Conservation (phyloP, 2,329 filamentous ascomycete genomes). For the Colletotrichum brevisporum region DNA sequence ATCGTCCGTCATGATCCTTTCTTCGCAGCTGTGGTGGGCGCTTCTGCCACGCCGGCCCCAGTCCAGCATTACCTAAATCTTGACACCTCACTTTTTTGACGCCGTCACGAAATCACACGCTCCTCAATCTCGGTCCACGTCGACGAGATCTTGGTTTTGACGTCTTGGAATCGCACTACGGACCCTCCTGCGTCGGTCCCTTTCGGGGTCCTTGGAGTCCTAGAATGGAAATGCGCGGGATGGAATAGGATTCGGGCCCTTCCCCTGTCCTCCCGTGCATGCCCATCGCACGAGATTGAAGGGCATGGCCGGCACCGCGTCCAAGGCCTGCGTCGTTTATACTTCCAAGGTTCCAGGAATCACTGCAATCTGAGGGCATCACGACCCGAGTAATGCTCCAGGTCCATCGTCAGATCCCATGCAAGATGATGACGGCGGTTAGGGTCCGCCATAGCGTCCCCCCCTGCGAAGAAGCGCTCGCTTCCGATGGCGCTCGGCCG, state of each 20-base stretch:
- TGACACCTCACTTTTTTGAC: slow-evolving; percentile 24
- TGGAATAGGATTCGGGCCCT: too few relatives aligned
- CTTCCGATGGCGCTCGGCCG: slow-evolving; percentile 17
- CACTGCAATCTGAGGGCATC: neutral
- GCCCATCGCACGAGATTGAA: slow-evolving; percentile 23
- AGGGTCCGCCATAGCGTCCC: neutral
- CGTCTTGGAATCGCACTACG: slow-evolving; percentile 6
- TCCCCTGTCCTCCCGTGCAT: neutral
- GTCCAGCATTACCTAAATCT: slow-evolving; percentile 21
- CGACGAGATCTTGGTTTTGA: slow-evolving; percentile 17
- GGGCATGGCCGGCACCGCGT: slow-evolving; percentile 3
- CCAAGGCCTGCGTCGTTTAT: neutral
- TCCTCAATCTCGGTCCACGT: slow-evolving; percentile 10
- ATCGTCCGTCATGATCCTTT: neutral
- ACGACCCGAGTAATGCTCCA: neutral
- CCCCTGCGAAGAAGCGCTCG: slow-evolving; percentile 27
- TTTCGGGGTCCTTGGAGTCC: neutral
- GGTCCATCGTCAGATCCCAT: slow-evolving; percentile 12
- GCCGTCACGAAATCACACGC: slow-evolving; percentile 18
- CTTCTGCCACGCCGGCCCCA: slow-evolving; percentile 5
- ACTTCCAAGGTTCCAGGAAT: neutral
- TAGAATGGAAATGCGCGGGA: neutral
- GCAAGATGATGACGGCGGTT: slow-evolving; percentile 20
- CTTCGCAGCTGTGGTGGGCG: neutral
- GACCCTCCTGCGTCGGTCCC: neutral